Conservation (phyloP, 352 stramenopile genomes). For the Globisporangium mamillatum region DNA sequence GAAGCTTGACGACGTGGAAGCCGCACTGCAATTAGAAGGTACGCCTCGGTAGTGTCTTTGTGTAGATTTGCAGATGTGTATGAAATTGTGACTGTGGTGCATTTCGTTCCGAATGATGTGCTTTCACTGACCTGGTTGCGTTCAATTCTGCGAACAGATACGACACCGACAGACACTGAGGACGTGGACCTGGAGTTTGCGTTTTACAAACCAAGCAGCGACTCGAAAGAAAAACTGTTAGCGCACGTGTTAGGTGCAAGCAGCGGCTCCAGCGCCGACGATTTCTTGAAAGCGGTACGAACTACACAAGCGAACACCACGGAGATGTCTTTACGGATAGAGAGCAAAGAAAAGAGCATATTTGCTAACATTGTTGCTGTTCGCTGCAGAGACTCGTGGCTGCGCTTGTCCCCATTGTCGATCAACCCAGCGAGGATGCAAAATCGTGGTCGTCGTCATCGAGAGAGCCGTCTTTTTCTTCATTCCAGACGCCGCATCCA, state of each 20-base stretch:
- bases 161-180: neutral
- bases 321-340: neutral
- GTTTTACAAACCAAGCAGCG: conserved; percentile 12
- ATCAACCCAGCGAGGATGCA: neutral
- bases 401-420: conserved; percentile 13
- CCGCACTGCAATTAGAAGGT: conserved; percentile 60
- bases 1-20: conserved; percentile 54
- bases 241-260: conserved; percentile 10
- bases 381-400: conserved; percentile 16
- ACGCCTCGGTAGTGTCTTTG: neutral
- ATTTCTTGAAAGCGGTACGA: conserved; percentile 51
- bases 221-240: neutral
- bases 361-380: neutral
- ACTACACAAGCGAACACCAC: neutral
- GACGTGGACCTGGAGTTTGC: conserved; percentile 4
- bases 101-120: neutral
- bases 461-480: neutral
- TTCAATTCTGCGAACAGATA: conserved; percentile 4
- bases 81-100: neutral
- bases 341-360: too few relatives aligned
- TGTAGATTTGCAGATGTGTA: neutral
- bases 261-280: conserved; percentile 23
- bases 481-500: neutral
- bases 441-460: neutral
- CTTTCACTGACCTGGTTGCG: neutral